These are phyloP conservation scores for Lichina pygmaea DNA, from an alignment of 495 filamentous ascomycete species.

Conservation along the genomic window DNA sequence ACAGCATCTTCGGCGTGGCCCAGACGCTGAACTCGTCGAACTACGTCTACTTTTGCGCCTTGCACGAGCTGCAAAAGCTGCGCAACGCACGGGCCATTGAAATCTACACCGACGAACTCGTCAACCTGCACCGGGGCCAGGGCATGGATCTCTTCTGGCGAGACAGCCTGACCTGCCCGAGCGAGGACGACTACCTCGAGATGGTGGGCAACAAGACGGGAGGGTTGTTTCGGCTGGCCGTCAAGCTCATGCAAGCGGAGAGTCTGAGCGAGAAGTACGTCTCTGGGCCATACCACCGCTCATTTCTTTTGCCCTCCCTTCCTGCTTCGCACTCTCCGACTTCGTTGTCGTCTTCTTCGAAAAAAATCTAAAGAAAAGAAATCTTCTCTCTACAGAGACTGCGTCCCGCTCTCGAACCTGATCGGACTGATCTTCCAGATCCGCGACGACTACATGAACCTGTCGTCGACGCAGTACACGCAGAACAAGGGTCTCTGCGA, in stretches of 20 bases:
- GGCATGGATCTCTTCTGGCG: slow-evolving; percentile 97
- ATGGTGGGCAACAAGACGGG: slow-evolving; percentile 99
- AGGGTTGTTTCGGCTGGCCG: slow-evolving; percentile 75
- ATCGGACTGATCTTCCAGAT: slow-evolving; percentile 91
- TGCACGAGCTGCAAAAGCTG: slow-evolving; percentile 26
- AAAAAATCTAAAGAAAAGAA: not conserved
- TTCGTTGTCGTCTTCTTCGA: too few relatives aligned
- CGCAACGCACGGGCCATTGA: slow-evolving; percentile 11
- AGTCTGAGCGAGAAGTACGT: slow-evolving; percentile 28
- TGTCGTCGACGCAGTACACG: slow-evolving; percentile 42
- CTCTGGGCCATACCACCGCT: not conserved
- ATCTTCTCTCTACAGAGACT: slow-evolving; percentile 28
- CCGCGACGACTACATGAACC: slow-evolving; percentile 87
- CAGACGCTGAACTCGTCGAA: slow-evolving; percentile 96
- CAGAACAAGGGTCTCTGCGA: slow-evolving; percentile 87
- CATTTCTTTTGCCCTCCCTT: not conserved
- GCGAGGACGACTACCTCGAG: slow-evolving; percentile 89
- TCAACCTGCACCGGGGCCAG: slow-evolving; percentile 87
- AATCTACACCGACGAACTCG: slow-evolving; percentile 38
- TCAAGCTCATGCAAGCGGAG: slow-evolving; percentile 92
- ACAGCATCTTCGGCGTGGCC: slow-evolving; percentile 80
- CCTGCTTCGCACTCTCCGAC: slow-evolving; percentile 1
- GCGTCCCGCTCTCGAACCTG: slow-evolving; percentile 64
- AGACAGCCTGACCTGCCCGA: slow-evolving; percentile 77
- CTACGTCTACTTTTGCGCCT: slow-evolving; percentile 83